These are phyloP conservation scores for Xylaria telfairii DNA, from an alignment of 495 filamentous ascomycete genomes.

Conservation along the genomic window DNA sequence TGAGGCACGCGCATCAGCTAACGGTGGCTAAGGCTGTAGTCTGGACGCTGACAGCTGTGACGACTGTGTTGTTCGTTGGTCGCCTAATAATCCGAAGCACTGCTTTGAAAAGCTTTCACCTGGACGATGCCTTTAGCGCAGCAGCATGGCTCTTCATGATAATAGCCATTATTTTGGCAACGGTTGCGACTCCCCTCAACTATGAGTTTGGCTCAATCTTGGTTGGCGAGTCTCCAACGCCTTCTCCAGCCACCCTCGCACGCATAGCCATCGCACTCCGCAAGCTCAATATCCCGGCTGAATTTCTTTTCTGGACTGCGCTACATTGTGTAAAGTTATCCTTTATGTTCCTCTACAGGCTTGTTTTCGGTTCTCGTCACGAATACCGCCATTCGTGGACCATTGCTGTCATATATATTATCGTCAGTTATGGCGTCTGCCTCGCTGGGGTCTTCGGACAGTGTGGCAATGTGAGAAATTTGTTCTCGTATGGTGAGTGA, in stretches of 20 bases:
- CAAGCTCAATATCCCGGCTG: slow-evolving; percentile 11
- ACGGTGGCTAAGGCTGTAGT: neutral
- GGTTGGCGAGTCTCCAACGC: slow-evolving; percentile 26
- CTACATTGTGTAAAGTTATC: slow-evolving; percentile 27
- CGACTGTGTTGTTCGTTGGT: neutral
- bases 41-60: neutral
- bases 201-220: slow-evolving; percentile 26
- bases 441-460: slow-evolving; percentile 29
- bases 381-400: neutral
- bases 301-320: slow-evolving; percentile 25
- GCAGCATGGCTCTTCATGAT: slow-evolving; percentile 23
- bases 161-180: slow-evolving; percentile 13
- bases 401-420: slow-evolving; percentile 6
- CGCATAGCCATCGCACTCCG: slow-evolving; percentile 24
- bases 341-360: slow-evolving; percentile 12
- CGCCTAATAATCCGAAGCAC: slow-evolving; percentile 19
- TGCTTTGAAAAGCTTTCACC: slow-evolving; percentile 24
- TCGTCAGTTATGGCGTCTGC: slow-evolving; percentile 23
- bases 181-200: slow-evolving; percentile 18
- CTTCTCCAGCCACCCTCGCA: slow-evolving; percentile 16
- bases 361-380: neutral
- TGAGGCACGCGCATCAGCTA: neutral
- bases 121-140: slow-evolving; percentile 23
- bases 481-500: neutral
- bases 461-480: slow-evolving; percentile 17